Conservation (phyloP, 805 yeast genomes). For the Ogataea wickerhamii region DNA sequence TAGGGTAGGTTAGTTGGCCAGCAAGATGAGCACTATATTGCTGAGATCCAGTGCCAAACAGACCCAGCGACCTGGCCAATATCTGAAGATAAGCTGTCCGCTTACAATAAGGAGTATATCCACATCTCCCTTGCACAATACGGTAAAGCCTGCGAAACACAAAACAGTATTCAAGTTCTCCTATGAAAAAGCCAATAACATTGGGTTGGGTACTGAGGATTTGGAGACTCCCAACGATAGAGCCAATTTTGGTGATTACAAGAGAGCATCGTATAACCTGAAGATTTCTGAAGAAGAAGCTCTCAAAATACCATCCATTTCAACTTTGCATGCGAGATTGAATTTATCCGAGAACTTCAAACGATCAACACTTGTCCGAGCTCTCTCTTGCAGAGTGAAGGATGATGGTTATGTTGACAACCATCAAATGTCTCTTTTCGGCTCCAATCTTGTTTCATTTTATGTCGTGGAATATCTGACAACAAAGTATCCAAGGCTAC, state of each 20-base stretch:
- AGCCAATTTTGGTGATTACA: constrained; percentile 33
- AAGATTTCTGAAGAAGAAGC: constrained; percentile 50
- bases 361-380: constrained; percentile 70
- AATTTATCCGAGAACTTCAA: constrained; percentile 55
- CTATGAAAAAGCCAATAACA: constrained; percentile 27
- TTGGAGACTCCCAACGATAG: constrained; percentile 20
- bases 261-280: constrained; percentile 23
- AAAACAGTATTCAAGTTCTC: constrained; percentile 24
- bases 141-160: constrained; percentile 6
- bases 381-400: constrained; percentile 55
- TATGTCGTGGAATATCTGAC: constrained; percentile 72
- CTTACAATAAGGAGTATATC: constrained; percentile 9
- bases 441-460: constrained; percentile 70
- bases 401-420: constrained; percentile 60
- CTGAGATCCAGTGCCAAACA: background rate
- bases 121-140: constrained; percentile 11
- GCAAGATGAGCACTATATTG: too few species aligned
- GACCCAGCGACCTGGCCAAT: background rate
- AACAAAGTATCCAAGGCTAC: constrained; percentile 83
- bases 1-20: too few species aligned
- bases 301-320: constrained; percentile 61
- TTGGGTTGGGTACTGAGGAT: constrained; percentile 11
- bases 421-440: constrained; percentile 75
- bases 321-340: constrained; percentile 76
- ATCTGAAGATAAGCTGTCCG: background rate